Conservation (phyloP, 2,329 filamentous ascomycete genomes). For the Paraconiothyrium sp. region DNA sequence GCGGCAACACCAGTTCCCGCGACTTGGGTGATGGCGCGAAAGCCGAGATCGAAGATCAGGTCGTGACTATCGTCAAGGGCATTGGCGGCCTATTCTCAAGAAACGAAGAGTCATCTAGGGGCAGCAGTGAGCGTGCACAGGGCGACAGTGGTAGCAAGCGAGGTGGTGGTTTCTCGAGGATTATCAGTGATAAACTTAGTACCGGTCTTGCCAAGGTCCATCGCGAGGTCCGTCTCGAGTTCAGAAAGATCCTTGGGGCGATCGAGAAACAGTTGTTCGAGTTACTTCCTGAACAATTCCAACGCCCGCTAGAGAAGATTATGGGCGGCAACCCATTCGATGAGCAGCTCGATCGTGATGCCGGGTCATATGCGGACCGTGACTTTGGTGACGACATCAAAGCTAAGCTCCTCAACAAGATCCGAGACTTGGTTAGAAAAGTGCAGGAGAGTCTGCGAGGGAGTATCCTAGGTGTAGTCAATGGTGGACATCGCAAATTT, state of each 20-base stretch:
- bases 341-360: conserved; percentile 39
- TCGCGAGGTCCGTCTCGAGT: conserved; percentile 41
- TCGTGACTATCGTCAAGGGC: conserved; percentile 40
- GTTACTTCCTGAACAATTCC: conserved; percentile 39
- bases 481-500: conserved; percentile 42
- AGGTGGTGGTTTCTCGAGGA: conserved; percentile 36
- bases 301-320: conserved; percentile 40
- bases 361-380: conserved; percentile 32
- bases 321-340: conserved; percentile 43
- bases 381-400: conserved; percentile 43
- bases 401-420: conserved; percentile 35
- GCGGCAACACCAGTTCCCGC: conserved; percentile 41
- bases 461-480: conserved; percentile 41
- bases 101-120: conserved; percentile 32
- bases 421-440: conserved; percentile 38
- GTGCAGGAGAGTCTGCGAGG: conserved; percentile 42
- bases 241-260: conserved; percentile 39
- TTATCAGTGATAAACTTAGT: conserved; percentile 42
- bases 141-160: conserved; percentile 24
- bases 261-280: conserved; percentile 44
- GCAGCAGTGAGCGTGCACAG: conserved; percentile 14
- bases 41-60: conserved; percentile 41
- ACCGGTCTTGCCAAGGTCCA: conserved; percentile 43
- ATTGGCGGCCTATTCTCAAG: conserved; percentile 38
- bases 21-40: conserved; percentile 42